Conservation (phyloP, 495 filamentous ascomycete genomes). For the Podospora pseudocomata region DNA sequence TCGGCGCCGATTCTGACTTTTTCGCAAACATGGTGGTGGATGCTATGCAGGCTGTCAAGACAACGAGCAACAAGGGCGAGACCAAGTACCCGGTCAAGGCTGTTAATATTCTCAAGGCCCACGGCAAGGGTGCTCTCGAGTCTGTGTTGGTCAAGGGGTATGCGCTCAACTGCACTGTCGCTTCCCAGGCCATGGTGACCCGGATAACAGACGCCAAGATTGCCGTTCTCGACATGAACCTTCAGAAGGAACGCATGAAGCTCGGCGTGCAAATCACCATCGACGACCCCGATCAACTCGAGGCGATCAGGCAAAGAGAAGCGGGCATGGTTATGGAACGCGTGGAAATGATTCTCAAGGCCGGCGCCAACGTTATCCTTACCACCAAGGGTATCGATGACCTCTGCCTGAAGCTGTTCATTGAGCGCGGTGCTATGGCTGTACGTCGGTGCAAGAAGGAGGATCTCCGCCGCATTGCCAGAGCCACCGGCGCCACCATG, state of each 20-base stretch:
- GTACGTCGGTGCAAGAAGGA: slow-evolving; percentile 98
- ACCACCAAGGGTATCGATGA: slow-evolving; percentile 99
- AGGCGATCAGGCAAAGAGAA: slow-evolving; percentile 92
- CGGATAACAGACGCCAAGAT: slow-evolving; percentile 92
- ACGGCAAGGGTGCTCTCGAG: slow-evolving; percentile 87
- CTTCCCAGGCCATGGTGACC: slow-evolving; percentile 96
- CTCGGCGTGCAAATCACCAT: slow-evolving; percentile 97
- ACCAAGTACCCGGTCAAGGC: slow-evolving; percentile 98
- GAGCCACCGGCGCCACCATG: slow-evolving; percentile 90
- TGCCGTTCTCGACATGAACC: slow-evolving; percentile 93
- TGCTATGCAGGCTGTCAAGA: slow-evolving; percentile 93
- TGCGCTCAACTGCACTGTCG: slow-evolving; percentile 97
- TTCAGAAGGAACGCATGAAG: slow-evolving; percentile 99
- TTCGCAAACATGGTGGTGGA: slow-evolving; percentile 96
- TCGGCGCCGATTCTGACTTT: slow-evolving; percentile 93
- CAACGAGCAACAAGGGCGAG: slow-evolving; percentile 83
- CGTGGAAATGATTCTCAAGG: slow-evolving; percentile 95
- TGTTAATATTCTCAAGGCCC: slow-evolving; percentile 96
- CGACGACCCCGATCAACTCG: slow-evolving; percentile 92
- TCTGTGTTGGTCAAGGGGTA: slow-evolving; percentile 93
- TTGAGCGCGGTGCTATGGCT: slow-evolving; percentile 94
- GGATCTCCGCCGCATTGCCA: slow-evolving; percentile 91
- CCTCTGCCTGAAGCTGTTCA: slow-evolving; percentile 86
- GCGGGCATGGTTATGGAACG: slow-evolving; percentile 89
- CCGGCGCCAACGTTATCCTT: slow-evolving; percentile 91